Base-by-base conservation (phyloP, 495 filamentous ascomycete species). In the Astrothelium macrocarpum region DNA sequence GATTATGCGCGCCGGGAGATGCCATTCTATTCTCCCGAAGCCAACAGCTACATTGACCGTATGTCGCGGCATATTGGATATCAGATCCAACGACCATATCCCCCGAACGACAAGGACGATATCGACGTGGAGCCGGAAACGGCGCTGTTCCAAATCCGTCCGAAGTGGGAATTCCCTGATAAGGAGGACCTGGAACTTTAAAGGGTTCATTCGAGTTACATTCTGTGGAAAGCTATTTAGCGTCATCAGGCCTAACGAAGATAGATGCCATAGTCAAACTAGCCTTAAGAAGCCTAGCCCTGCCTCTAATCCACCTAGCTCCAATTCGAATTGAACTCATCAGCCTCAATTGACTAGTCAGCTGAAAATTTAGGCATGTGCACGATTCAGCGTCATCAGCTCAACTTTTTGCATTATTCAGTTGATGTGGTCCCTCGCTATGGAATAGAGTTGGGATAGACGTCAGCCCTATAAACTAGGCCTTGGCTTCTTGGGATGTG, bases 401-500 rank as follows among this genome's bases (percentile, higher is more conserved):
- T n/a, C n/a, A n/a, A n/a, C n/a, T n/a, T n/a, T n/a, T n/a, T n/a
- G n/a, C n/a, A n/a, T n/a, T n/a, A n/a, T n/a, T n/a, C n/a, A n/a
- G n/a, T n/a, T n/a, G n/a, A n/a, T n/a, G n/a, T n/a, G n/a, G n/a
- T n/a, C n/a, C n/a, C n/a, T n/a, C n/a, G n/a, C n/a, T n/a, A 49
- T 49, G 18, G 43, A 49, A 49, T 49, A 49, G 18, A 49, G 43
- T 49, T 49, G 43, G 7, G 43, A 49, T 49, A 49, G 43, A 49
- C 43, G n/a, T n/a, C n/a, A 49, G n/a, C 18, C 43, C 45, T 63
- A 32, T 5, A 36, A 58, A 53, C 2, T 29, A 20, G 34, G 39
- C 43, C 43, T 49, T 49, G 43, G 34, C 61, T 63, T 63, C 45
- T 26, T 31, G 3, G 61, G 28, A 53, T 63, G 61, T 25, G 25